These are phyloP conservation scores for Fusarium tuaranense DNA, from an alignment of 2,329 filamentous ascomycete species.

Conservation along the genomic window DNA sequence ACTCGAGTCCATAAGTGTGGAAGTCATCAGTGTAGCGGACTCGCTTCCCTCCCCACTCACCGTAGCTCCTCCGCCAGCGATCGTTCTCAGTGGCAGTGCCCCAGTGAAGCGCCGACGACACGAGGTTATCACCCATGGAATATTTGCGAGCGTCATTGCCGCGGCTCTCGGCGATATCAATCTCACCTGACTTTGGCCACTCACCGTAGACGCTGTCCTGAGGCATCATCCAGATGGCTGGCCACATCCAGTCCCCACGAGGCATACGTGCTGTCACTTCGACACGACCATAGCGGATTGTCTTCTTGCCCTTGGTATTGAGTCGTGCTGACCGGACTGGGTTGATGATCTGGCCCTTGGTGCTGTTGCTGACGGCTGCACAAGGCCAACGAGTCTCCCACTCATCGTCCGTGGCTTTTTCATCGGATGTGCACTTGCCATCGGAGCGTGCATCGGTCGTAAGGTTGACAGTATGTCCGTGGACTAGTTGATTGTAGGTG, in stretches of 20 bases:
- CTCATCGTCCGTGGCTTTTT: conserved; percentile 10
- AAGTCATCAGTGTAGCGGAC: conserved; percentile 54
- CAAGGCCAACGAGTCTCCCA: conserved; percentile 45
- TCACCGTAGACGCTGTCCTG: conserved; percentile 58
- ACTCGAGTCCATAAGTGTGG: conserved; percentile 64
- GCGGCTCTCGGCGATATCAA: conserved; percentile 63
- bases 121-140: conserved; percentile 51
- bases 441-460: conserved; percentile 49
- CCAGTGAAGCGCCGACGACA: conserved; percentile 60
- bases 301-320: conserved; percentile 58
- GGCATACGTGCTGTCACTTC: conserved; percentile 67
- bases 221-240: conserved; percentile 60
- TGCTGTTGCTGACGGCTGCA: conserved; percentile 56
- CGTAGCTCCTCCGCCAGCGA: conserved; percentile 47
- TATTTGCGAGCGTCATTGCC: conserved; percentile 57
- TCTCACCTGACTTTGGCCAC: conserved; percentile 66
- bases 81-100: conserved; percentile 47
- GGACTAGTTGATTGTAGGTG: conserved; percentile 49
- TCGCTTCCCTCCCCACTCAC: conserved; percentile 47
- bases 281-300: conserved; percentile 62
- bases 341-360: conserved; percentile 58
- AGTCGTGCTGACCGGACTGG: conserved; percentile 60
- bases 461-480: conserved; percentile 58
- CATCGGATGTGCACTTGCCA: conserved; percentile 53
- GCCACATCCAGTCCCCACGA: conserved; percentile 67